These are phyloP conservation scores for Stylonectria norvegica DNA, from an alignment of 2,329 filamentous ascomycete genomes.

Conservation along the genomic window DNA sequence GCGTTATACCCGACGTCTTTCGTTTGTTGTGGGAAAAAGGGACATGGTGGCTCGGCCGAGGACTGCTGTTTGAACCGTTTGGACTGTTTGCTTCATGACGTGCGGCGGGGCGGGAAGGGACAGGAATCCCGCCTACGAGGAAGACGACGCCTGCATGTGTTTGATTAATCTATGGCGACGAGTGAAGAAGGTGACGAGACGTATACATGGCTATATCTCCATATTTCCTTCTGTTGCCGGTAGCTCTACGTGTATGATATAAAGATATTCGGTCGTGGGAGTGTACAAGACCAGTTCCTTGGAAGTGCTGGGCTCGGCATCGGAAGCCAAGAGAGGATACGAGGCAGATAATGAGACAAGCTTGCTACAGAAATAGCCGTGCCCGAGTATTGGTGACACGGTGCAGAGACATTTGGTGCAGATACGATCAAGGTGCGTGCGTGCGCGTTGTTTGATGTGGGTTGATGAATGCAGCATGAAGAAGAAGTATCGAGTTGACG, in stretches of 20 bases:
- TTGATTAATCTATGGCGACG: slow-evolving; percentile 15
- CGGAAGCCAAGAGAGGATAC: background rate
- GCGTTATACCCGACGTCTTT: slow-evolving; percentile 33
- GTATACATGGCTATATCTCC: slow-evolving; percentile 10
- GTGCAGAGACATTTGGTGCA: too few relatives aligned
- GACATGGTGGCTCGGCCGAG: slow-evolving; percentile 8
- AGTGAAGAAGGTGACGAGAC: slow-evolving; percentile 10
- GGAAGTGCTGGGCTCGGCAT: background rate
- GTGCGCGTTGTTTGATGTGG: too few relatives aligned
- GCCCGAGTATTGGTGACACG: too few relatives aligned
- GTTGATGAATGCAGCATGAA: too few relatives aligned
- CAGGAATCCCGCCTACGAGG: background rate
- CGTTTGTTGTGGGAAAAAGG: slow-evolving; percentile 21
- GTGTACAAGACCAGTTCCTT: background rate
- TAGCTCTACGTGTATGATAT: background rate
- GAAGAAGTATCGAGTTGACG: too few relatives aligned
- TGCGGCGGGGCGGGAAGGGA: slow-evolving; percentile 10
- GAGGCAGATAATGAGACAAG: slow-evolving; percentile 1
- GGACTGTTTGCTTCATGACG: slow-evolving; percentile 18
- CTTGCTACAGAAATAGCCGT: background rate
- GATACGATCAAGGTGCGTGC: too few relatives aligned
- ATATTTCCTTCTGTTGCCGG: slow-evolving; percentile 10
- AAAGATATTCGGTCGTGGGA: background rate
- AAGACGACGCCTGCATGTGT: slow-evolving; percentile 16
- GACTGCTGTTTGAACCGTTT: too few relatives aligned